Base-by-base conservation (phyloP, 345 rosid species). In the Citrus inodora region DNA sequence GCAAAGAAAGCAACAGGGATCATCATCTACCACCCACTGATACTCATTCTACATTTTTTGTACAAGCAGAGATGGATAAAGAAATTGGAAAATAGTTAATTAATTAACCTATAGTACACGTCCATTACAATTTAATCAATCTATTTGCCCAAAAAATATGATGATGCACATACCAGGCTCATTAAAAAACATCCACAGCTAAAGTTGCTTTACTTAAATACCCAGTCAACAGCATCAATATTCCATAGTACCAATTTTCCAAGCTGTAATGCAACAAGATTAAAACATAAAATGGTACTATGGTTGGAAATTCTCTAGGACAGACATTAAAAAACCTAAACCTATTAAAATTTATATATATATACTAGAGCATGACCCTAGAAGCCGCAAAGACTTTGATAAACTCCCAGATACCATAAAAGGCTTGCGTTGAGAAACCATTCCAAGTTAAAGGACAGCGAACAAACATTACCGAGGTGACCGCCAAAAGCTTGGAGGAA, bases 401-500 rank as follows among this genome's bases (percentile, higher is more conserved):
- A 33, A 90, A 90, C 1, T 86, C 92, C 91, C 90, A 79, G 4
- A 92, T 84, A 1, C 88, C 91, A 9, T 78, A 74, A 66, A 89
- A 85, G 35, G 93, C 93, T 80, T 89, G 77, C 7, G 68, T 6
- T 4, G 93, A 90, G 68, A 83, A 89, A 30, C 93, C 92, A 5
- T 81, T 82, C 92, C 93, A 92, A 9, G 96, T 85, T 33, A 80
- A 70, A 16, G 93, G 93, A 32, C 93, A 92, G 8, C 90, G 75
- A 4, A 89, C 87, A 10, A 65, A 77, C 7, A 89, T 70, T 0
- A 89, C 64, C 16, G 88, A 38, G 77, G 35, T 4, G 96, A 56
- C 93, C 91, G 5, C 90, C 92, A 32, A 88, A 87, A 37, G 89
- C 91, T 78, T 92, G 91, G 64, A 90, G 86, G 79, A 89, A 24